Evolutionary conservation across 352 stramenopile species (phyloP).

Genomic region (Pythium aristosporum): DNA sequence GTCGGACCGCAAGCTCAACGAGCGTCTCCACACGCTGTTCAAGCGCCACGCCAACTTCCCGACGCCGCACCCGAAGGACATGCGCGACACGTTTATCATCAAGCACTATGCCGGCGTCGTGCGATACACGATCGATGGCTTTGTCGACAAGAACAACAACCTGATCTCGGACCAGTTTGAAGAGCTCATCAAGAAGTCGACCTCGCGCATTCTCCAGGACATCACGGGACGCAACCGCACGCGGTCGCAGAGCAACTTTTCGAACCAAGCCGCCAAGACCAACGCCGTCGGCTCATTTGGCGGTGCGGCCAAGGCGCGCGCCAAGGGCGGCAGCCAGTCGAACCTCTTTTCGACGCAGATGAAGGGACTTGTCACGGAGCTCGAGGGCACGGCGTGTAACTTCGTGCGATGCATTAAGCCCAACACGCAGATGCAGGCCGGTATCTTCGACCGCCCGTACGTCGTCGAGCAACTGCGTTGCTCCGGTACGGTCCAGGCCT

Average conservation of each 20-base stretch:
- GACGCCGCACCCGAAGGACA: slow-evolving; percentile 82
- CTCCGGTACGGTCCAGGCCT: slow-evolving; percentile 76
- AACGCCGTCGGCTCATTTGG: slow-evolving; percentile 40
- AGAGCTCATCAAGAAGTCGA: slow-evolving; percentile 79
- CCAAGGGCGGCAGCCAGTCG: slow-evolving; percentile 68
- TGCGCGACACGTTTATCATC: slow-evolving; percentile 84
- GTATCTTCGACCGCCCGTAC: slow-evolving; percentile 74
- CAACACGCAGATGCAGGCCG: slow-evolving; percentile 92
- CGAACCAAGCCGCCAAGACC: slow-evolving; percentile 45
- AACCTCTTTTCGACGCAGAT: slow-evolving; percentile 85
- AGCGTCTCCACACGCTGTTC: slow-evolving; percentile 79
- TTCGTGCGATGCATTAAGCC: slow-evolving; percentile 97
- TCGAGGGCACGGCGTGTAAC: slow-evolving; percentile 88
- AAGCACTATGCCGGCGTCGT: slow-evolving; percentile 83
- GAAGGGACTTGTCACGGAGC: slow-evolving; percentile 75
- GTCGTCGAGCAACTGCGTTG: slow-evolving; percentile 75
- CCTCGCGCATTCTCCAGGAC: slow-evolving; percentile 69
- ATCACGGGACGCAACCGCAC: slow-evolving; percentile 52
- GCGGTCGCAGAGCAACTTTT: slow-evolving; percentile 41
- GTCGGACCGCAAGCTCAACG: slow-evolving; percentile 87
- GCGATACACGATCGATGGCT: slow-evolving; percentile 83
- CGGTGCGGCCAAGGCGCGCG: slow-evolving; percentile 39
- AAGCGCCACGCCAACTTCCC: slow-evolving; percentile 85
- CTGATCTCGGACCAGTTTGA: slow-evolving; percentile 89
- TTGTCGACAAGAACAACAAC: slow-evolving; percentile 92